These are phyloP conservation scores for Pittosporum tobira DNA, from an alignment of 129 eudicot species.

Conservation along the genomic window DNA sequence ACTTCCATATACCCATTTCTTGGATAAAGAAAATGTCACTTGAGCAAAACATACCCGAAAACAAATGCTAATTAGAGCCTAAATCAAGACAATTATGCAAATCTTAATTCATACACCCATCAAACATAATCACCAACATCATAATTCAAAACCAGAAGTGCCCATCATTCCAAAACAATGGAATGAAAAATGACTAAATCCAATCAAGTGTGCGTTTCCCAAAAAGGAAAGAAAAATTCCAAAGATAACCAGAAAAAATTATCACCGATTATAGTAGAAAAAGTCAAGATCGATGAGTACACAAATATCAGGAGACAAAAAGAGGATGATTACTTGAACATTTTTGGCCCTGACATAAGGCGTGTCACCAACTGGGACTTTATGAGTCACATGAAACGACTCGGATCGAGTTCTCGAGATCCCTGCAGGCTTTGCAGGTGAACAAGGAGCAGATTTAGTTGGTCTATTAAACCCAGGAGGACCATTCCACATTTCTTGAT, in stretches of 20 bases:
- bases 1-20: neutral
- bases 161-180: constrained; percentile 4
- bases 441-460: constrained; percentile 82
- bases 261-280: neutral
- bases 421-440: constrained; percentile 82
- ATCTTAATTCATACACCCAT: no score
- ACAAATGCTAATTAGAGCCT: no score
- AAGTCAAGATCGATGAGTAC: neutral
- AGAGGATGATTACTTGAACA: constrained; percentile 57
- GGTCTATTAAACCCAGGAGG: constrained; percentile 95
- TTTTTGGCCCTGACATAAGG: constrained; percentile 98
- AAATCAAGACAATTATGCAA: no score
- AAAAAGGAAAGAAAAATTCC: neutral
- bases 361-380: constrained; percentile 92
- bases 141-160: neutral
- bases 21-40: no score
- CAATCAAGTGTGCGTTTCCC: no score
- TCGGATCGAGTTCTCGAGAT: constrained; percentile 73
- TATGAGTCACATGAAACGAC: constrained; percentile 79
- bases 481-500: constrained; percentile 91
- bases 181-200: constrained; percentile 3
- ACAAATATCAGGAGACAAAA: neutral
- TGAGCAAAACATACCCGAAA: no score
- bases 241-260: neutral
- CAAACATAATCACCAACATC: no score